Conservation (phyloP, 306 rosid species). For the Dryas drummondii region DNA sequence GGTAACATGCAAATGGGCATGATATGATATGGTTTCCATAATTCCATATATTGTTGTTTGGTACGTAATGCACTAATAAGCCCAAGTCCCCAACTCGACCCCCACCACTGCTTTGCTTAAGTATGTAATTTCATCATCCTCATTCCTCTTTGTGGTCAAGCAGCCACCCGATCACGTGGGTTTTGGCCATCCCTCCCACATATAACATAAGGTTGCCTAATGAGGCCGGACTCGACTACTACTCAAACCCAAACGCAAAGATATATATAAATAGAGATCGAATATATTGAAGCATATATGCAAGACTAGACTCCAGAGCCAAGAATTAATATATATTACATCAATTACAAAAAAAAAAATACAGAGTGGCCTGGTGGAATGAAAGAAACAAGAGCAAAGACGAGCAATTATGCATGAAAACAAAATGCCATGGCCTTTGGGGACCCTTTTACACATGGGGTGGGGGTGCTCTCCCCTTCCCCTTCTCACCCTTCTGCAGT, state of each 20-base stretch:
- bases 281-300: too few relatives aligned
- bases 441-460: constrained; percentile 96
- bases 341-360: too few relatives aligned
- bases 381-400: constrained; percentile 72
- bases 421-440: constrained; percentile 45
- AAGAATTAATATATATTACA: too few relatives aligned
- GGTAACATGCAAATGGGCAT: constrained; percentile 74
- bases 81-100: constrained; percentile 10
- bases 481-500: constrained; percentile 38
- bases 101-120: constrained; percentile 38
- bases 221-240: constrained; percentile 26
- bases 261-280: too few relatives aligned
- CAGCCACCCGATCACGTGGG: constrained; percentile 88
- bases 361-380: constrained; percentile 34
- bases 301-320: too few relatives aligned
- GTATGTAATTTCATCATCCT: constrained; percentile 17
- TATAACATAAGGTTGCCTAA: constrained; percentile 57
- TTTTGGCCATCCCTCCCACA: constrained; percentile 48
- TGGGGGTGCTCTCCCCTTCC: constrained; percentile 28
- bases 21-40: constrained; percentile 28
- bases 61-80: constrained; percentile 10
- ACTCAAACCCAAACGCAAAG: not conserved
- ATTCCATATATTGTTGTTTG: constrained; percentile 37
- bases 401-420: constrained; percentile 51
- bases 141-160: constrained; percentile 52